Percentiles rank a stretch among this genome's conserved stretches.
Conservation (phyloP, 2,329 filamentous ascomycete species). For the Trichoderma lentiforme region DNA sequence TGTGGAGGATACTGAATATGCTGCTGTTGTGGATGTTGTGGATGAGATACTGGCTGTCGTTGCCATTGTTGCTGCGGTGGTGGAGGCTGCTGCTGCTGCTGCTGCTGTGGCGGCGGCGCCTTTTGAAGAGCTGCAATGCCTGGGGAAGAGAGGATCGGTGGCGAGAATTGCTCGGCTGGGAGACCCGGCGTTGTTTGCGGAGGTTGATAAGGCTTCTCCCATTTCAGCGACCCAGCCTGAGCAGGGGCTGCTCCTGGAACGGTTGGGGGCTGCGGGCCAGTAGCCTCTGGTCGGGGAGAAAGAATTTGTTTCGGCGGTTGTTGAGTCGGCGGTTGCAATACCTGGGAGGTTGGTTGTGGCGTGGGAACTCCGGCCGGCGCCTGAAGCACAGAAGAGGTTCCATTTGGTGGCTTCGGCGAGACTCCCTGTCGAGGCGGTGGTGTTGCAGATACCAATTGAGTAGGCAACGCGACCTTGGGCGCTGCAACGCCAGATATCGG, state of each 20-base stretch:
- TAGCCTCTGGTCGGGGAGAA: constrained; percentile 34
- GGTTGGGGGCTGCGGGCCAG: constrained; percentile 28
- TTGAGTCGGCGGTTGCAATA: constrained; percentile 32
- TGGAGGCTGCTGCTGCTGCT: constrained; percentile 24
- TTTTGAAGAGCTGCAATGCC: constrained; percentile 25
- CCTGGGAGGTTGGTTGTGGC: constrained; percentile 30
- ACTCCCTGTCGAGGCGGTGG: constrained; percentile 29
- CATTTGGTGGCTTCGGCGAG: constrained; percentile 31
- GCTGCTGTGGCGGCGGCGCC: constrained; percentile 23
- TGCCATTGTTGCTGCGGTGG: constrained; percentile 20
- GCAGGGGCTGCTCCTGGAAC: constrained; percentile 24
- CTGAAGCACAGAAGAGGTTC: constrained; percentile 35
- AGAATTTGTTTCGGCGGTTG: constrained; percentile 31
- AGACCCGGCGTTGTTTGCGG: constrained; percentile 27
- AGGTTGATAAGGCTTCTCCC: constrained; percentile 43
- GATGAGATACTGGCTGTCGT: constrained; percentile 23
- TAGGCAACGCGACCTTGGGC: constrained; percentile 29
- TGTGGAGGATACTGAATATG: constrained; percentile 22
- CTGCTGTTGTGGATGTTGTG: constrained; percentile 23
- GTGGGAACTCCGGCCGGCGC: constrained; percentile 32
- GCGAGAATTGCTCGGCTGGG: constrained; percentile 25
- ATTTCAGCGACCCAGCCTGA: constrained; percentile 33
- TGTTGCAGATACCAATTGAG: constrained; percentile 28
- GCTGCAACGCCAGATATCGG: constrained; percentile 24
- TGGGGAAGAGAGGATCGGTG: constrained; percentile 24